These are phyloP conservation scores for Bothriochloa decipiens DNA, from an alignment of 176 grass and related monocot species.

Conservation along the genomic window DNA sequence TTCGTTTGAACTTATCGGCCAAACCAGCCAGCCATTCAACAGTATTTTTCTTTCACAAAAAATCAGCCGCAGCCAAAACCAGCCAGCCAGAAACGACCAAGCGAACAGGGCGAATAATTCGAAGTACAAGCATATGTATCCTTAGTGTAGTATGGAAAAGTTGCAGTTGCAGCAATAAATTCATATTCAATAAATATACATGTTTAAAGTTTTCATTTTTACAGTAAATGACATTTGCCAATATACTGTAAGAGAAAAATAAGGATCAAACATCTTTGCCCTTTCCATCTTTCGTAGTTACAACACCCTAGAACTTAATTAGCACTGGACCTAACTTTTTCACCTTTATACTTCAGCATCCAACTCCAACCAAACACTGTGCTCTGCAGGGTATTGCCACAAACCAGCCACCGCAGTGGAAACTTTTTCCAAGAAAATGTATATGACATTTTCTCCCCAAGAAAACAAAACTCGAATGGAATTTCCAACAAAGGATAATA, in stretches of 20 bases:
- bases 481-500: background rate
- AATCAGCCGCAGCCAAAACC: too few species aligned
- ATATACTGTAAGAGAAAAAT: background rate
- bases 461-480: background rate
- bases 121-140: too few species aligned
- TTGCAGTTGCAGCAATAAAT: too few species aligned
- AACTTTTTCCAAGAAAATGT: background rate
- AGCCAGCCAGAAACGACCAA: too few species aligned
- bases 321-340: background rate
- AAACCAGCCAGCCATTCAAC: too few species aligned
- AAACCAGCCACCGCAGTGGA: background rate
- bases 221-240: background rate
- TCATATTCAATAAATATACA: too few species aligned
- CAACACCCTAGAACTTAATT: background rate
- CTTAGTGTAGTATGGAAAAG: too few species aligned
- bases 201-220: background rate
- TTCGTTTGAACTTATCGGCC: too few species aligned
- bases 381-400: background rate
- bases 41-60: too few species aligned
- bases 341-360: background rate
- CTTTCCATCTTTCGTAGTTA: background rate
- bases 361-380: conserved; percentile 23
- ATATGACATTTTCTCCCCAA: background rate
- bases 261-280: background rate
- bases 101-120: too few species aligned